Percentiles rank a stretch among this genome's conserved stretches.
Conservation (phyloP, 2,329 filamentous ascomycete genomes). For the Huntiella bhutanensis region DNA sequence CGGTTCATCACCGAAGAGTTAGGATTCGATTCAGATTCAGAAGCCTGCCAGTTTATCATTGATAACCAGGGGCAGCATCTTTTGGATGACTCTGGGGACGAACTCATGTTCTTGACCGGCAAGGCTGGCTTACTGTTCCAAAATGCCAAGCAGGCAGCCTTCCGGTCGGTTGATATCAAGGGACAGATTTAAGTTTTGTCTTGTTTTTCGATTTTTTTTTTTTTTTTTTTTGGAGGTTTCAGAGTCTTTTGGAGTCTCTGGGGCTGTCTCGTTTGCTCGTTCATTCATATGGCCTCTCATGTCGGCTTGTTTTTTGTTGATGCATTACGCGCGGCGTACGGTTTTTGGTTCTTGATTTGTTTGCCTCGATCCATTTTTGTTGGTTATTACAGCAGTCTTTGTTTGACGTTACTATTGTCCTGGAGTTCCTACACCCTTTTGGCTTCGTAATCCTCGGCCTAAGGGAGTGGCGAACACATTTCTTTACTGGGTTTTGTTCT, state of each 20-base stretch:
- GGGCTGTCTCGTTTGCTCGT: no score
- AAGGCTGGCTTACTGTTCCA: slow-evolving; percentile 63
- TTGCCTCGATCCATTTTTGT: no score
- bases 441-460: no score
- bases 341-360: no score
- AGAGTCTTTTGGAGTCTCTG: not conserved
- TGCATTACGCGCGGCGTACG: no score
- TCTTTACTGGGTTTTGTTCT: no score
- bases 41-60: slow-evolving; percentile 78
- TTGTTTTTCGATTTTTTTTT: not conserved
- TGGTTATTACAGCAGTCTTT: no score
- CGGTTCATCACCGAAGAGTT: slow-evolving; percentile 91
- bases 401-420: no score
- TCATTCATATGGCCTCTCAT: no score
- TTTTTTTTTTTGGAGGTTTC: not conserved
- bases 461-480: no score
- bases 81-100: slow-evolving; percentile 34
- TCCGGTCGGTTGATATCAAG: slow-evolving; percentile 86
- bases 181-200: slow-evolving; percentile 52
- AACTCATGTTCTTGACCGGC: slow-evolving; percentile 52
- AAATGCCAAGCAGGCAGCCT: slow-evolving; percentile 49
- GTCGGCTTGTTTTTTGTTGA: no score
- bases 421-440: no score
- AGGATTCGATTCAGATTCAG: slow-evolving; percentile 80
- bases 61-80: slow-evolving; percentile 58